Conservation (phyloP, 2,329 filamentous ascomycete species). For the Aureobasidium sp. region DNA sequence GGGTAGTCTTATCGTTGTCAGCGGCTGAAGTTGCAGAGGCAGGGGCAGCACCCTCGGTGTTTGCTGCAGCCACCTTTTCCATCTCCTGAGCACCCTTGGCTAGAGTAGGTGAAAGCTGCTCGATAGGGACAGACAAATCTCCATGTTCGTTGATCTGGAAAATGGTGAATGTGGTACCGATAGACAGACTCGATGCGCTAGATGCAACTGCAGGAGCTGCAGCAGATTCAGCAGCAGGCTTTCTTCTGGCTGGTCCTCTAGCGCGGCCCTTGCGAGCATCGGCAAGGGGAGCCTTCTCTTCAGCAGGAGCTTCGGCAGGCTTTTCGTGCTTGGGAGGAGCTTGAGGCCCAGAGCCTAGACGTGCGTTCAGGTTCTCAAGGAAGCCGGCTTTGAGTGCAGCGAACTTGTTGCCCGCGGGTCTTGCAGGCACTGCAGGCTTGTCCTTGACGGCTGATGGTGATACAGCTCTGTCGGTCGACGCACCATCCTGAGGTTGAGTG, state of each 20-base stretch:
- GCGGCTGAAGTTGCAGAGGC: conserved; percentile 15
- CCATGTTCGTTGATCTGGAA: conserved; percentile 40
- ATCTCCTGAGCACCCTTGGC: conserved; percentile 19
- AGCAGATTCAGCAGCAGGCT: conserved; percentile 54
- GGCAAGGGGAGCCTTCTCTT: conserved; percentile 69
- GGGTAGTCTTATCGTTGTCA: conserved; percentile 11
- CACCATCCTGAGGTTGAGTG: conserved; percentile 27
- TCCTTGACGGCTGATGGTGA: conserved; percentile 50
- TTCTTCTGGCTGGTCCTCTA: conserved; percentile 74
- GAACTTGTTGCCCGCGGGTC: conserved; percentile 77
- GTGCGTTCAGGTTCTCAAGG: conserved; percentile 86
- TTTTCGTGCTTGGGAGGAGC: conserved; percentile 56
- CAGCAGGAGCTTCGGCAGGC: conserved; percentile 48
- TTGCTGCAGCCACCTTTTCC: conserved; percentile 23
- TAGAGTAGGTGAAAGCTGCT: conserved; percentile 13
- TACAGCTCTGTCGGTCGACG: conserved; percentile 29
- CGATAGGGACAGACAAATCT: conserved; percentile 28
- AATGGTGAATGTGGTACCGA: conserved; percentile 32
- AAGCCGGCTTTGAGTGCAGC: conserved; percentile 86
- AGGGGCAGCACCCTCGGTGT: conserved; percentile 23
- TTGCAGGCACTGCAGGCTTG: conserved; percentile 78
- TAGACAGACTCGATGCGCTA: conserved; percentile 43
- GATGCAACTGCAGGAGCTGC: conserved; percentile 39
- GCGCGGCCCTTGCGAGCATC: conserved; percentile 90
- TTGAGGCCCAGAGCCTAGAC: conserved; percentile 79